Evolutionary conservation across 139 green algal genomes (phyloP), one percentile per base, ranked within the genome.

Genomic region (Chlorella ohadii): DNA sequence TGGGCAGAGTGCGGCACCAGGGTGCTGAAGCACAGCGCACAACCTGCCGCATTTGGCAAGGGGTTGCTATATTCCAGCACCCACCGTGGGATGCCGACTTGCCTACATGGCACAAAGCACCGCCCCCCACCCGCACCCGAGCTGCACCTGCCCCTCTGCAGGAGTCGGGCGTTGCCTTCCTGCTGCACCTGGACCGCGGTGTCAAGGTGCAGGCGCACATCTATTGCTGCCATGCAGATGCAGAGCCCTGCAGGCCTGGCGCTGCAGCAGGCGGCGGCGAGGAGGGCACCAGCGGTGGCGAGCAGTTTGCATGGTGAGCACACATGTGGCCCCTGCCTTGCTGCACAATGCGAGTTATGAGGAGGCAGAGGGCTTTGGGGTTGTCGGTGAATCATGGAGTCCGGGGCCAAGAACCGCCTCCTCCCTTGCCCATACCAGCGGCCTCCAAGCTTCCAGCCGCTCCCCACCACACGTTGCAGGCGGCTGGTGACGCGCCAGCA

Each of bases 131-230:
- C 67, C 34, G 34, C 19, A 17, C 3, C 17, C 84, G 7, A 4
- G 57, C 13, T n/a, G 67, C 63, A 20, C 38, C 19, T 31, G 17
- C 55, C 51, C n/a, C 36, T 13, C 70, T 79, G 51, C 63, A 79
- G 41, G 88, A 93, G 28, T 84, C 81, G n/a, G 81, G 36, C 2
- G 82, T 94, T 27, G 77, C 36, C 20, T 94, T 88, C 72, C 47
- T 90, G 20, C 34, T 95, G 27, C 72, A 81, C 31, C 81, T 95
- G 28, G 51, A 63, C 22, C 88, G 90, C 55, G 81, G 83, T 2
- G 28, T 67, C 28, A 75, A 84, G 33, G 36, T 94, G 44, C 79
- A 70, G 25, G 67, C 91, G 25, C 57, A 89, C 22, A 72, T 89
- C 28, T 93, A 86, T 31, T 55, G 68, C 7, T 81, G 74, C 74